phyloP scores from a whole-genome alignment of 441 rosid genomes.

The Erodium texanum region DNA sequence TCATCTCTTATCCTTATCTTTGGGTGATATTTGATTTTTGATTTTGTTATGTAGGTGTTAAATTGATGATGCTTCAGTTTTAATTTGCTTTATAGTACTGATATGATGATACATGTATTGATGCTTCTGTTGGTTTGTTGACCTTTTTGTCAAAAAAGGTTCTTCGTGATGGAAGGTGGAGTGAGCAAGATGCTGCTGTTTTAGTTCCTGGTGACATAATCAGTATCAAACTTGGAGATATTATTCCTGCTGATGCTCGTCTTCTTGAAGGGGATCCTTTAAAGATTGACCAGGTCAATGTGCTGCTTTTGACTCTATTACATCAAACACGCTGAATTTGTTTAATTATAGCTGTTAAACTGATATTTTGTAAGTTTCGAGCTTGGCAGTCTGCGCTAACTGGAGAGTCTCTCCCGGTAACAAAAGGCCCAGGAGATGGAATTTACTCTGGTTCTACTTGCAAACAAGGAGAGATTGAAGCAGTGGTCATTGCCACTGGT shows the following conservation, averaged over 20 bases:
- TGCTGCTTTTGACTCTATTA: neutral
- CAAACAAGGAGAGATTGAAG: conserved; percentile 62
- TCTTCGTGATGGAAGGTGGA: conserved; percentile 53
- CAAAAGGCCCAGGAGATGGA: conserved; percentile 44
- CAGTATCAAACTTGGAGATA: conserved; percentile 62
- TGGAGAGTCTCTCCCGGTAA: conserved; percentile 49
- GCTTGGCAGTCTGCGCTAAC: conserved; percentile 59
- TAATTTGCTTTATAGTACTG: neutral
- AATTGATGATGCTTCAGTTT: neutral
- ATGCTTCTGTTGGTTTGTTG: neutral
- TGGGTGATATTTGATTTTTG: neutral
- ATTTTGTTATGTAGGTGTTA: neutral
- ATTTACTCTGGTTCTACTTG: conserved; percentile 65
- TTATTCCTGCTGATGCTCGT: conserved; percentile 67
- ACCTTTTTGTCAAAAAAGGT: conserved; percentile 26
- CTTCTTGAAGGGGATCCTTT: conserved; percentile 54
- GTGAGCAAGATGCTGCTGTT: conserved; percentile 61
- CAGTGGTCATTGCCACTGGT: conserved; percentile 58
- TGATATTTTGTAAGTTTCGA: neutral
- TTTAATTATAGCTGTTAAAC: neutral
- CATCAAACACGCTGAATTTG: neutral
- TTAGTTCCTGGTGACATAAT: conserved; percentile 61
- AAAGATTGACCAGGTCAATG: conserved; percentile 53
- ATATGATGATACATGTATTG: neutral
- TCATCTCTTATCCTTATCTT: neutral